Base-by-base conservation (phyloP, 257 asterid genomes). In the Solanum boliviense region DNA sequence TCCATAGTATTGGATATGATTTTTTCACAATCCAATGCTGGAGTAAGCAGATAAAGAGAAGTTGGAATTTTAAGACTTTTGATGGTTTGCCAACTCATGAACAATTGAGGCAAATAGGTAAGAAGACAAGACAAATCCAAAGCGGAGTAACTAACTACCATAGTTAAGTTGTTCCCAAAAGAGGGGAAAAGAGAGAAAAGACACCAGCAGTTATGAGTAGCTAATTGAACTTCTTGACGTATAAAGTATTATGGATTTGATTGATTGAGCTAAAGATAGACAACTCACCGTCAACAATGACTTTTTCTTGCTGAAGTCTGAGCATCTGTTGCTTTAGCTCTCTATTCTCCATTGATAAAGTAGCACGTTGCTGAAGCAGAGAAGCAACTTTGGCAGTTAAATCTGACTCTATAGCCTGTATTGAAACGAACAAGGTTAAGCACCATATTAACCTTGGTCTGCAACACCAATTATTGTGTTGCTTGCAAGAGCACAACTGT, bases 331-430 rank as follows among this genome's bases (percentile, higher is more conserved):
- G 97, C 92, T 95, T 96, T 87, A 96, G 91, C 76, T 94, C 88
- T 92, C 56, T 92, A 60, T 96, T 96, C 89, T 96, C 98, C 89
- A 92, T 35, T 65, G 94, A 91, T 79, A 96, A 88, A 87, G 97
- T 90, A 91, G 90, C 87, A 29, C 90, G 91, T 76, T 90, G 96
- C 91, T 91, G 96, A 87, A 92, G 79, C 29, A 94, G 88, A 70
- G 93, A 88, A 65, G 94, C 92, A 84, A 95, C 94, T 85, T 91
- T 93, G 18, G 90, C 89, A 86, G 95, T 90, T 96, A 95, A 90
- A 72, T 95, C 97, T 23, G 95, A 91, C 70, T 94, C 95, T 58
- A 92, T 58, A 88, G 92, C 90, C 98, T 96, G 96, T 81, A 85
- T 74, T 88, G 87, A 29, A 73, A 23, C 86, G 71, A 74, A 52